phyloP scores from a whole-genome alignment of 2,329 filamentous ascomycete genomes.

The Ambrosiella xylebori region DNA sequence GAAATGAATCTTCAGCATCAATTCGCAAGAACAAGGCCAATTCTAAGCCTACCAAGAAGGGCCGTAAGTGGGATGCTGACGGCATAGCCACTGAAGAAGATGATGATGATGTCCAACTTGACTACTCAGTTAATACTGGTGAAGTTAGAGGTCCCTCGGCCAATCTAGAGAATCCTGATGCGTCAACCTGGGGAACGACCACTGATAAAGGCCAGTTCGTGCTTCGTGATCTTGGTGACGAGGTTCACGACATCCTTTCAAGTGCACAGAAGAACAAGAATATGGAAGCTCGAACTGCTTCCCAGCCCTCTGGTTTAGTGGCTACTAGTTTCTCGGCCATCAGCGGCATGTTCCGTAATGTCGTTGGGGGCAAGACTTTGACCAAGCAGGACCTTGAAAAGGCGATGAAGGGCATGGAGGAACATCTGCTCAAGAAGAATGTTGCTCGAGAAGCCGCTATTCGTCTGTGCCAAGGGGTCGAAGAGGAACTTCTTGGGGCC shows the following conservation, averaged over 20 bases:
- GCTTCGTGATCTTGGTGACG: conserved; percentile 79
- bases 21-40: conserved; percentile 37
- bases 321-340: conserved; percentile 68
- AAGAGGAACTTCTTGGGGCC: conserved; percentile 73
- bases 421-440: conserved; percentile 87
- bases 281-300: conserved; percentile 29
- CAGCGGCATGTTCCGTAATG: conserved; percentile 78
- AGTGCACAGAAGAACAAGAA: conserved; percentile 38
- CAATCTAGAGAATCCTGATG: conserved; percentile 56
- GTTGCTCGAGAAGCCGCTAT: conserved; percentile 88
- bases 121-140: conserved; percentile 57
- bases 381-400: conserved; percentile 81
- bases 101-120: conserved; percentile 45
- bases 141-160: conserved; percentile 39
- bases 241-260: conserved; percentile 78
- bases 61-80: conserved; percentile 82
- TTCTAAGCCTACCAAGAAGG: conserved; percentile 54
- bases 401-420: conserved; percentile 89
- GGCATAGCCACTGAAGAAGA: conserved; percentile 74
- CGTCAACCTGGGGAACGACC: conserved; percentile 67
- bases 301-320: conserved; percentile 43
- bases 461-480: conserved; percentile 77
- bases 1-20: conserved; percentile 51
- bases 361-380: conserved; percentile 84
- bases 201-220: conserved; percentile 85